Conservation (phyloP, 768 basidiomycete species). For the Mycena galopus region DNA sequence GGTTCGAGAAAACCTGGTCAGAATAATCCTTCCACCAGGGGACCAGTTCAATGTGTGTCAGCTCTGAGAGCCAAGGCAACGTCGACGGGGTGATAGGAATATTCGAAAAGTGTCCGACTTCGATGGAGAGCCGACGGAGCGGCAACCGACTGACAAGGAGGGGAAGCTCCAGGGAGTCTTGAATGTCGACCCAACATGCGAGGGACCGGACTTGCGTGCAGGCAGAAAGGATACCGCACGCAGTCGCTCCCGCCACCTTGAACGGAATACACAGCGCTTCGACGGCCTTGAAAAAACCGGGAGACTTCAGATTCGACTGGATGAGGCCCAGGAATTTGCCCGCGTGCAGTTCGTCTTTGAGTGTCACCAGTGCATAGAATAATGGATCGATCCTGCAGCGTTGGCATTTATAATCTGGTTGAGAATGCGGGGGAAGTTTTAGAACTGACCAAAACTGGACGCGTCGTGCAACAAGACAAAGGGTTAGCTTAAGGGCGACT, state of each 20-base stretch:
- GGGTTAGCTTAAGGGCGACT: background rate
- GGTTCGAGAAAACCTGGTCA: background rate
- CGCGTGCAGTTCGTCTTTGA: background rate
- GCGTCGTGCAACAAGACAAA: background rate
- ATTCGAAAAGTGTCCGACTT: background rate
- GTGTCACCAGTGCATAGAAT: background rate
- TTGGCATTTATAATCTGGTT: background rate
- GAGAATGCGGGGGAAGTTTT: background rate
- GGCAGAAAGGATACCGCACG: background rate
- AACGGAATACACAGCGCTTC: background rate
- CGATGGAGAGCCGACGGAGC: background rate
- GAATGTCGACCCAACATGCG: background rate
- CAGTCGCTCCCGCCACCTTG: background rate
- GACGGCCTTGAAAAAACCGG: background rate
- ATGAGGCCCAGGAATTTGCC: background rate
- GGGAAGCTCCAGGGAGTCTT: background rate
- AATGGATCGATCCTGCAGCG: background rate
- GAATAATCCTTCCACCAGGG: background rate
- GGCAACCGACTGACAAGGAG: background rate
- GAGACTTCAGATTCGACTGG: background rate
- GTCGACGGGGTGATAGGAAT: background rate
- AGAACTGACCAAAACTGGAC: background rate
- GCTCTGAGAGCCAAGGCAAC: background rate
- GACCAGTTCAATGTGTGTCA: background rate
- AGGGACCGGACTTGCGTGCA: background rate